Percentiles rank a stretch among this genome's conserved stretches.
phyloP scores from a whole-genome alignment of 805 yeast genomes.

The Sugiyamaella marilandica region DNA sequence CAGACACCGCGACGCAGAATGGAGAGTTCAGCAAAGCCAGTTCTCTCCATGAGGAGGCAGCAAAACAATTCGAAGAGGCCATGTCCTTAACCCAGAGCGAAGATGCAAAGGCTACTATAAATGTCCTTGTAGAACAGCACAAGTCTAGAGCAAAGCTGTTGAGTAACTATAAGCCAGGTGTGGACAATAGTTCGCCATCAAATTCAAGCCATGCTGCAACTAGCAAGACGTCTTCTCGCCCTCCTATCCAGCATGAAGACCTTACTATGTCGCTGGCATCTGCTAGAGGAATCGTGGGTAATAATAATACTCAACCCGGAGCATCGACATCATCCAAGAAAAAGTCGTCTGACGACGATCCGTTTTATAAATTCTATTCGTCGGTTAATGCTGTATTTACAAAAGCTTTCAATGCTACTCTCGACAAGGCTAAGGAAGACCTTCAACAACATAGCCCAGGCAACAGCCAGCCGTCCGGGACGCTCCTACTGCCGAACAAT shows the following conservation, averaged over 20 bases:
- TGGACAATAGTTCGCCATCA: neutral
- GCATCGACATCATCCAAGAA: constrained; percentile 5
- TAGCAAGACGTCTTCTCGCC: neutral
- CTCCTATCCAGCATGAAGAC: constrained; percentile 12
- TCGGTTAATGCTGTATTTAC: constrained; percentile 16
- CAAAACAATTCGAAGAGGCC: constrained; percentile 32
- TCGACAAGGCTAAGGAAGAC: constrained; percentile 18
- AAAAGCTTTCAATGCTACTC: constrained; percentile 16
- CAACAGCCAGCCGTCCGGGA: neutral
- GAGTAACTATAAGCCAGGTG: neutral
- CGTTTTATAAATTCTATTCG: constrained; percentile 24
- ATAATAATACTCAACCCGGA: neutral
- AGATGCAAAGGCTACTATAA: constrained; percentile 29
- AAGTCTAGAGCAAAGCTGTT: constrained; percentile 30
- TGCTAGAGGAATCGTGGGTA: constrained; percentile 24
- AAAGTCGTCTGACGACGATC: constrained; percentile 21
- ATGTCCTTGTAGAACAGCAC: constrained; percentile 31
- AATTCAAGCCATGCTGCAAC: neutral
- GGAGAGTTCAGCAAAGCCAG: constrained; percentile 43
- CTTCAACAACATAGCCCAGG: neutral
- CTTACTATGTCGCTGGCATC: constrained; percentile 25
- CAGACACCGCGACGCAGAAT: constrained; percentile 44
- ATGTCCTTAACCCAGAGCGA: constrained; percentile 23
- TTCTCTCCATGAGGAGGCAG: constrained; percentile 36
- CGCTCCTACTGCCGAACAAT: constrained; percentile 4